Evolutionary conservation across 805 yeast genomes (phyloP).

Genomic region (Lachancea quebecensis): DNA sequence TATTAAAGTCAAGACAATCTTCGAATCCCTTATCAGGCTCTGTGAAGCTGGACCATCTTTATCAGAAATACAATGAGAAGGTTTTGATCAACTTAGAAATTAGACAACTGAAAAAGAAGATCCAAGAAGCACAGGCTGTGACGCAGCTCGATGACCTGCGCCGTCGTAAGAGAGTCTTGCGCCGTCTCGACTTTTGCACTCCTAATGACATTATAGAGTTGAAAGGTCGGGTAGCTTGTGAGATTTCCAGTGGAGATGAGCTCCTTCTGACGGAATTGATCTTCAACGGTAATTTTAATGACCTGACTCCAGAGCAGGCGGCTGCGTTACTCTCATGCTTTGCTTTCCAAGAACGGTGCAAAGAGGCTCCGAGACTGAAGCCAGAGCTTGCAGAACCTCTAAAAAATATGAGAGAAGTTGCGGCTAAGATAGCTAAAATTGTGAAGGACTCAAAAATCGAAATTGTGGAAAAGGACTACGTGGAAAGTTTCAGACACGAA

Average conservation of each 20-base stretch:
- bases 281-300: conserved; percentile 92
- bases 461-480: conserved; percentile 83
- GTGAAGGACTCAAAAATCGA: conserved; percentile 87
- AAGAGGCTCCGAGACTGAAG: conserved; percentile 76
- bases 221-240: conserved; percentile 97
- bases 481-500: conserved; percentile 85
- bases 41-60: conserved; percentile 53
- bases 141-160: conserved; percentile 91
- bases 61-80: conserved; percentile 58
- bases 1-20: conserved; percentile 65
- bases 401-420: conserved; percentile 84
- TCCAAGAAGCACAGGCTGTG: conserved; percentile 80
- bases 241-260: conserved; percentile 85
- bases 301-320: conserved; percentile 79
- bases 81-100: conserved; percentile 54
- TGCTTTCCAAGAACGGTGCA: conserved; percentile 93
- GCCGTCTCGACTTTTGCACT: conserved; percentile 86
- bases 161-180: conserved; percentile 84
- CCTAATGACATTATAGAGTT: conserved; percentile 85
- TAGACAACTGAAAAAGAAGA: conserved; percentile 53
- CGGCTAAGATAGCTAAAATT: conserved; percentile 80
- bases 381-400: conserved; percentile 92
- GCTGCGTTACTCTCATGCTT: conserved; percentile 91
- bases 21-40: conserved; percentile 64
- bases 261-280: conserved; percentile 81